Evolutionary conservation across 805 yeast species (phyloP), one percentile per base, ranked within the genome.

Genomic region (Helenozyma baotianmanensis): DNA sequence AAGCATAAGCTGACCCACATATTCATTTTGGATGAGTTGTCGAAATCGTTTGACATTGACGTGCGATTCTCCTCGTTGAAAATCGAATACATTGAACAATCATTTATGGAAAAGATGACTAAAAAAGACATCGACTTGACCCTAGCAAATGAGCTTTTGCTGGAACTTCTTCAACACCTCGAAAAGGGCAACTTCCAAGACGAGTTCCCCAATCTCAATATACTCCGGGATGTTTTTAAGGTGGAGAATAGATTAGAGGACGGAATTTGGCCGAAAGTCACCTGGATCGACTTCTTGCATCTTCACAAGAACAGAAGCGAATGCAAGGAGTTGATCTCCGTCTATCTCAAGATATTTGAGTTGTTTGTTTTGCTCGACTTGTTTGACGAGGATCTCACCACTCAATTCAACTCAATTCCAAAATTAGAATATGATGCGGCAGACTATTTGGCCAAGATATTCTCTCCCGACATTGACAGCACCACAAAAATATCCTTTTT

Each of bases 221-320:
- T 60, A 9, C 39, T 64, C 9, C 38, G 40, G 27, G 35, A 46
- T 9, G 55, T 69, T 2, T 66, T 48, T 33, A 33, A 37, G 25
- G 39, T 55, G 7, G 65, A 63, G 23, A 60, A 58, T 33, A 36
- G 49, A 8, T 46, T 64, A 23, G 30, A 38, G 1, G 57, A 54
- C 14, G 43, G 54, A 1, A 35, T 36, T 11, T 62, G 68, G 68
- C 68, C 68, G 13, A 62, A 62, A 27, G 42, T 57, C 7, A 45
- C 60, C 17, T 66, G 70, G 71, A 39, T 56, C 8, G 68, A 62
- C 23, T 66, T 52, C 35, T 33, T 66, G 12, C 51, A 45, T 13
- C 31, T 54, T 5, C 48, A 56, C 19, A 38, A 48, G 30, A 45
- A 43, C 15, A 40, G 50, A 25, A 48, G 58, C 18, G 67, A 59